Conservation (phyloP, 371 early-diverging fungal genomes). For the Lichtheimia hyalospora region DNA sequence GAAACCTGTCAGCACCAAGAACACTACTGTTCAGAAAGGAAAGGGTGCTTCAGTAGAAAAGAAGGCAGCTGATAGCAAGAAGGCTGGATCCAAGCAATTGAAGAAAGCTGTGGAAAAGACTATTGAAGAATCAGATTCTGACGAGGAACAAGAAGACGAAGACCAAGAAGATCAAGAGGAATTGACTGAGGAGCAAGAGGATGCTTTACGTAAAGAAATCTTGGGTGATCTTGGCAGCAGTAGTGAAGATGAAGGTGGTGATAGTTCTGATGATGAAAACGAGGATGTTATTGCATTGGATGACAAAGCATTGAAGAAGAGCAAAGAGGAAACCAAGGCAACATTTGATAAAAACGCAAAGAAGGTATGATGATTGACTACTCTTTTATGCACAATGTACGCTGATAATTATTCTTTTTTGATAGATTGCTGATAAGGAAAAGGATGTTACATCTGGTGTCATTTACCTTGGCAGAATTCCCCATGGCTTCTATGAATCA, state of each 20-base stretch:
- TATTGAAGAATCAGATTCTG: background rate
- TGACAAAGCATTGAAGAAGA: constrained; percentile 30
- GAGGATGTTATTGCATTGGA: constrained; percentile 51
- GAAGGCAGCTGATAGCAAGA: background rate
- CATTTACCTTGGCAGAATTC: constrained; percentile 88
- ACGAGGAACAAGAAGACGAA: constrained; percentile 19
- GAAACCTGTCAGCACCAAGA: background rate
- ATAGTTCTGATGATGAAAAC: constrained; percentile 36
- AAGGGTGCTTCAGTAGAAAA: background rate
- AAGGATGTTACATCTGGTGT: constrained; percentile 56
- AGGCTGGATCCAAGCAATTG: constrained; percentile 1
- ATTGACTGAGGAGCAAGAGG: constrained; percentile 46
- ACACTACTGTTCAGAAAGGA: background rate
- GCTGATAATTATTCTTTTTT: background rate
- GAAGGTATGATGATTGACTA: constrained; percentile 10
- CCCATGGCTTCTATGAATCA: constrained; percentile 94
- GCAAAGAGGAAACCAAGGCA: constrained; percentile 32
- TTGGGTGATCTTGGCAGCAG: constrained; percentile 48
- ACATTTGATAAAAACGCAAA: constrained; percentile 34
- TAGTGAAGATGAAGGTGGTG: constrained; percentile 41
- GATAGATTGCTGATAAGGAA: constrained; percentile 8
- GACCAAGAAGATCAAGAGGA: constrained; percentile 31
- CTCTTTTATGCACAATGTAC: background rate
- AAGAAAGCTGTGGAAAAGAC: constrained; percentile 11
- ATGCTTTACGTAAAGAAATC: constrained; percentile 45